These are phyloP conservation scores for Plasmodium vivax DNA, from an alignment of 169 alveolate species.

Conservation along the genomic window DNA sequence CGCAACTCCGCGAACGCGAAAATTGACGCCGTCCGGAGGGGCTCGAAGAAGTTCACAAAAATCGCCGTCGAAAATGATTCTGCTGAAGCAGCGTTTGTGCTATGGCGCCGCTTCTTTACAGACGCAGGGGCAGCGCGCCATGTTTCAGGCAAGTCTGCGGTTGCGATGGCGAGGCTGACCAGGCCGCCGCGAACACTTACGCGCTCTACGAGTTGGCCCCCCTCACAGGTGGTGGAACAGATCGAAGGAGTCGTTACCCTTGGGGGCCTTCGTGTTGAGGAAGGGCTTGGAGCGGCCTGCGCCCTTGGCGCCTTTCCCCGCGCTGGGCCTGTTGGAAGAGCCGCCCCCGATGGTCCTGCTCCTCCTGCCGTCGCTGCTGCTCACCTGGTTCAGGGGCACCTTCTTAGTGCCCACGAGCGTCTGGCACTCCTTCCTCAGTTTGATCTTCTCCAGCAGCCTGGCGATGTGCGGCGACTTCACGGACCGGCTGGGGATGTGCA, in stretches of 20 bases:
- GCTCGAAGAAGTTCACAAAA: neutral
- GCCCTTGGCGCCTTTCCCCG: neutral
- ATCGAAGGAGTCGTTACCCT: conserved; percentile 37
- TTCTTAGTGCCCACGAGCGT: conserved; percentile 41
- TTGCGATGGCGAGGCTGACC: neutral
- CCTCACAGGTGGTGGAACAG: conserved; percentile 64
- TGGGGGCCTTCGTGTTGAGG: neutral
- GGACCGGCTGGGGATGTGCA: conserved; percentile 33
- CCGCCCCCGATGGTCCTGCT: conserved; percentile 3
- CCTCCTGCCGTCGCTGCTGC: conserved; percentile 5
- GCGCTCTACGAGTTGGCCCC: neutral
- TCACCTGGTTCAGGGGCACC: conserved; percentile 31
- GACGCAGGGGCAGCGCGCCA: too few species aligned
- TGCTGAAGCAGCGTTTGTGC: too few species aligned
- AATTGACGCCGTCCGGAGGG: neutral
- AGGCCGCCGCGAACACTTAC: neutral
- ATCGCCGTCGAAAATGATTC: neutral
- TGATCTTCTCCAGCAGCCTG: conserved; percentile 56
- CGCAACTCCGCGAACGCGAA: neutral
- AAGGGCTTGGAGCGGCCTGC: neutral
- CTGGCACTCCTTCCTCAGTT: conserved; percentile 54
- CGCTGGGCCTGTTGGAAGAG: neutral
- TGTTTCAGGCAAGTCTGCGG: too few species aligned
- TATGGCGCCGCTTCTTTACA: too few species aligned
- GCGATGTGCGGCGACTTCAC: conserved; percentile 70